Conservation (phyloP, 2,329 filamentous ascomycete genomes). For the Ramularia endophylla region DNA sequence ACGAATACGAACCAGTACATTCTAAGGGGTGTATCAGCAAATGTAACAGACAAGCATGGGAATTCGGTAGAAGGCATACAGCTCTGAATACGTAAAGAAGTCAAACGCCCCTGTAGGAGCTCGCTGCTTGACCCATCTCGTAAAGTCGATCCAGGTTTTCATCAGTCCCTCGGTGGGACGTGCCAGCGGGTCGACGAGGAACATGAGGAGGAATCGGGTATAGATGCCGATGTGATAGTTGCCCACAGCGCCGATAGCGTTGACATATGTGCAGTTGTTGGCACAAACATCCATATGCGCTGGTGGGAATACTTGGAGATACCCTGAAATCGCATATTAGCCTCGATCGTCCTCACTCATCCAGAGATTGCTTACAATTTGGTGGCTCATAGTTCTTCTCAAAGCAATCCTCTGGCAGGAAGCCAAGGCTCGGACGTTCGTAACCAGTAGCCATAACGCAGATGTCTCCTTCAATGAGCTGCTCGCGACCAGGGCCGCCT, state of each 20-base stretch:
- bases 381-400: conserved; percentile 68
- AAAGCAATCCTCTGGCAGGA: conserved; percentile 69
- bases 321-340: no score
- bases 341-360: no score
- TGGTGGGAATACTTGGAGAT: conserved; percentile 79
- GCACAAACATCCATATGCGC: conserved; percentile 65
- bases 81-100: conserved; percentile 82
- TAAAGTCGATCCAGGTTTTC: conserved; percentile 84
- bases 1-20: conserved; percentile 82
- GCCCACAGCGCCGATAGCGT: conserved; percentile 73
- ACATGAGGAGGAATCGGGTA: conserved; percentile 80
- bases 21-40: no score
- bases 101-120: conserved; percentile 74
- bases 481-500: conserved; percentile 63
- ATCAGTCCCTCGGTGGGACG: conserved; percentile 68
- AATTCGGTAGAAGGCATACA: no score
- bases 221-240: conserved; percentile 91
- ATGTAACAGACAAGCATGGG: no score
- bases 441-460: conserved; percentile 81
- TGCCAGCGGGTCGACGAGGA: conserved; percentile 70
- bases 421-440: conserved; percentile 64
- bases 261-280: conserved; percentile 79
- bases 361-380: no score
- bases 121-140: conserved; percentile 60
- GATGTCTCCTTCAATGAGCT: conserved; percentile 65